Base-by-base conservation (phyloP, 169 alveolate genomes). In the Theileria orientalis region DNA sequence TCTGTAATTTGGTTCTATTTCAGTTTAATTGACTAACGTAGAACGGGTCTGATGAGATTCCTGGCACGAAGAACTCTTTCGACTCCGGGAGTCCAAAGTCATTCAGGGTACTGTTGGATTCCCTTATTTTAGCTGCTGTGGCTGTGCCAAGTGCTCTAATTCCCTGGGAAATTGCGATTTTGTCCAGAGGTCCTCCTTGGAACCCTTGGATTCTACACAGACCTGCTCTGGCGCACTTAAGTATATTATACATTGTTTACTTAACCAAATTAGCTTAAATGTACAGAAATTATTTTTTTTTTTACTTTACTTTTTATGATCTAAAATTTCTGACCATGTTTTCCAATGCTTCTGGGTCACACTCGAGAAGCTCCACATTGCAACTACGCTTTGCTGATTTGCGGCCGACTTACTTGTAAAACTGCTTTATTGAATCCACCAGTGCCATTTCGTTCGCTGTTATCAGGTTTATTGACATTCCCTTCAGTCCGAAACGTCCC, bases 401-500 rank as follows among this genome's bases (percentile, higher is more conserved):
- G 64, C 19, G 33, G 62, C 33, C 3, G 14, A 44, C 68, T 49
- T 83, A 84, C 49, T 89, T 72, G 78, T 84, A 89, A 56, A 41
- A 89, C 44, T 80, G 56, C 30, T 89, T 89, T 41, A 89, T 89
- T 44, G 90, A 86, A 2, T 76, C 86, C 23, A 90, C 83, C 46
- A 86, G 90, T n/a, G 77, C 68, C 61, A 90, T 23, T 60, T 90
- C 92, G 33, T 56, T 60, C 32, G 79, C 84, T 2, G 87, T 74
- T 13, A 94, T 76, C 86, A 91, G 76, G 75, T 90, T 96, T 52
- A 97, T 89, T 7, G 99, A 98, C 74, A 96, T 93, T 56, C 99
- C 99, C 87, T 90, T 92, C 23, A 93, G 84, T 16, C 99, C 99
- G 70, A 95, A 96, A 83, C 99, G 91, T 14, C 99, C 99, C 3